A percentile compares a stretch with the other conserved stretches of the same genome.
Conservation (phyloP, 805 yeast genomes). For the Barnettozyma vustinii region DNA sequence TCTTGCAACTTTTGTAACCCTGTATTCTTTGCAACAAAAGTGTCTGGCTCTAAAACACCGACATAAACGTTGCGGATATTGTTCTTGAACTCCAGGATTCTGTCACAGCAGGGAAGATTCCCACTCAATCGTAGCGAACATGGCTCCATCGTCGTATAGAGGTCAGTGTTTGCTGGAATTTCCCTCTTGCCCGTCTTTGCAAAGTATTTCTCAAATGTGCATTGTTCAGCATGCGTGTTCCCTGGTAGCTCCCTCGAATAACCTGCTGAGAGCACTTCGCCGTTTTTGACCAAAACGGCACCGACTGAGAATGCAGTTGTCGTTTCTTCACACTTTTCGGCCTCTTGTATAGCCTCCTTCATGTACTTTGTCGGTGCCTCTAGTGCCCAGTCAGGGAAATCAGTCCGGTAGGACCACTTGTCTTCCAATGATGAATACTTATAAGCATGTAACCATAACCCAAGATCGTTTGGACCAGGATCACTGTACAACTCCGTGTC, state of each 20-base stretch:
- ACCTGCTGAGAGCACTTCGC: conserved; percentile 67
- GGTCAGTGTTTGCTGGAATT: conserved; percentile 70
- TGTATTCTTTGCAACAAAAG: conserved; percentile 74
- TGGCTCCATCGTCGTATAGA: conserved; percentile 97
- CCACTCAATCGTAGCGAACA: conserved; percentile 88
- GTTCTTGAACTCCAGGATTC: conserved; percentile 48
- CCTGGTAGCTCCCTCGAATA: conserved; percentile 89
- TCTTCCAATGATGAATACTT: conserved; percentile 53
- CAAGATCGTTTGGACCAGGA: conserved; percentile 85
- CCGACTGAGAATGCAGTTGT: conserved; percentile 93
- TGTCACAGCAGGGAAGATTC: conserved; percentile 79
- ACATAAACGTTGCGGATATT: conserved; percentile 73
- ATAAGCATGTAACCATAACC: conserved; percentile 88
- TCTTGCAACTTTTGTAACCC: conserved; percentile 51
- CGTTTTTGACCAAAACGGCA: conserved; percentile 67
- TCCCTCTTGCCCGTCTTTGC: conserved; percentile 26
- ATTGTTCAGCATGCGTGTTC: conserved; percentile 96
- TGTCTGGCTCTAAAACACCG: conserved; percentile 87
- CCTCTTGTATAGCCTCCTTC: conserved; percentile 73
- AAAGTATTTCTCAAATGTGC: conserved; percentile 77
- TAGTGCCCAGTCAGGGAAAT: conserved; percentile 40
- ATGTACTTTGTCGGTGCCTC: conserved; percentile 54
- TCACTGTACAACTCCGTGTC: conserved; percentile 70
- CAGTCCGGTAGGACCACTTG: conserved; percentile 26
- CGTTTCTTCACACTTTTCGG: conserved; percentile 74